These are phyloP conservation scores for Venturia asperata DNA, from an alignment of 2,329 filamentous ascomycete species.

Conservation along the genomic window DNA sequence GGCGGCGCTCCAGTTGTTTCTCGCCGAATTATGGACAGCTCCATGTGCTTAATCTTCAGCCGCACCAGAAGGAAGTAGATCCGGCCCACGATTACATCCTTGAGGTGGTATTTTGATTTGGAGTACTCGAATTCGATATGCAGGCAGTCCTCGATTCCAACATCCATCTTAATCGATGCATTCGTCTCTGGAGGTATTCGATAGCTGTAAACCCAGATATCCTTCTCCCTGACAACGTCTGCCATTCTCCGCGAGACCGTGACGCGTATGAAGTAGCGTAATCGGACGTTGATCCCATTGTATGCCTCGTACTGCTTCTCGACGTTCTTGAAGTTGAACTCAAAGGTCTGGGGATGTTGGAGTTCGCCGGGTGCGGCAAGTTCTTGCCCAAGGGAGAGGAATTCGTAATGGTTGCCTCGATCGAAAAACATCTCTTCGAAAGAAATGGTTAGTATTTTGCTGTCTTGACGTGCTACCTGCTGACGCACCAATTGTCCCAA, in stretches of 20 bases:
- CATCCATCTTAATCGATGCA: slow-evolving; percentile 99
- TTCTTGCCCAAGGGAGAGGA: slow-evolving; percentile 93
- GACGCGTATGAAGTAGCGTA: slow-evolving; percentile 96
- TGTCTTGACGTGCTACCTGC: neutral
- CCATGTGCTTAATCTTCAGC: slow-evolving; percentile 99
- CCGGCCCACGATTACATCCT: slow-evolving; percentile 95
- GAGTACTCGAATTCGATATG: slow-evolving; percentile 99
- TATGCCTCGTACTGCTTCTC: slow-evolving; percentile 99
- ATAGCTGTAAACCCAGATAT: slow-evolving; percentile 99
- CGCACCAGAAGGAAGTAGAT: slow-evolving; percentile 98
- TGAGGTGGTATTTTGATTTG: slow-evolving; percentile 98
- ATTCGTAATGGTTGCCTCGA: slow-evolving; percentile 98
- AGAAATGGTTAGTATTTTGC: slow-evolving; percentile 10
- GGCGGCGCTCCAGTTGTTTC: slow-evolving; percentile 95
- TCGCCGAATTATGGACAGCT: slow-evolving; percentile 91
- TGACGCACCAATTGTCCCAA: slow-evolving; percentile 79
- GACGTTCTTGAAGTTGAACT: slow-evolving; percentile 99
- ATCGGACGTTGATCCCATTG: slow-evolving; percentile 98
- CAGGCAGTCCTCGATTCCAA: slow-evolving; percentile 96
- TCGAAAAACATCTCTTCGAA: slow-evolving; percentile 96
- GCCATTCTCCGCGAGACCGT: slow-evolving; percentile 96
- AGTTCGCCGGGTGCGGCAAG: slow-evolving; percentile 94
- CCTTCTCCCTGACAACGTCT: slow-evolving; percentile 97
- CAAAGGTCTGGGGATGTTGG: slow-evolving; percentile 96
- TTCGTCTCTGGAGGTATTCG: slow-evolving; percentile 97